Evolutionary conservation across 441 rosid species (phyloP), one percentile per base, ranked within the genome.

Genomic region (Lepidium campestre): DNA sequence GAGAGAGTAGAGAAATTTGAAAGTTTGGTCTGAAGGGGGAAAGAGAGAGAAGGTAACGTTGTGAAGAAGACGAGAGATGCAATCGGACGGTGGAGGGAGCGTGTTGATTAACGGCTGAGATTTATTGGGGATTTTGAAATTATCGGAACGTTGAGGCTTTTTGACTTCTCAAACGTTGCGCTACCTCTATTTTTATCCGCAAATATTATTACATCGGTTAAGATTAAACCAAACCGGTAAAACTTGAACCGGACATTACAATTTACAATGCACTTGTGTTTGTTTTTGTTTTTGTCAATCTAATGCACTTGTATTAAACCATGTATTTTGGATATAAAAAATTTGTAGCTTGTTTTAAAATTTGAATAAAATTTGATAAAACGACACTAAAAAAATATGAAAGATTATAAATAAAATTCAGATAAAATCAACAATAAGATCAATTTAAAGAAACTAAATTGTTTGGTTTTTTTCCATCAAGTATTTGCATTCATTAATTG

Each of bases 21-120:
- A 71, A 71, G 45, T 34, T 23, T 14, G 52, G 61, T 52, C 22
- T 39, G n/a, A 35, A 68, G 68, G 57, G 76, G 77, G 79, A 73
- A 10, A 29, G 48, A 7, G 19, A 37, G 34, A 48, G 31, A 20
- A 47, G 53, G 63, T 15, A 52, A 29, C 44, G 55, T 31, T 49
- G 31, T 15, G 25, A 45, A 15, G 75, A 57, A 11, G 72, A 35
- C 19, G 49, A 57, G 49, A 57, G 67, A 60, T 39, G 23, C 29
- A 65, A 85, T 83, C 84, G 62, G 76, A 79, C 65, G 87, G 86
- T 76, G 52, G 35, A 72, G 25, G 59, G 70, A 73, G 57, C 44
- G 37, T 52, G 20, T 73, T 3, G 39, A 63, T 75, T 72, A 73
- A 83, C 87, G 86, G 86, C 15, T 47, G 17, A 31, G 85, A 84